phyloP scores from a whole-genome alignment of 176 grass and related monocot species.

The Elymus sibiricus region DNA sequence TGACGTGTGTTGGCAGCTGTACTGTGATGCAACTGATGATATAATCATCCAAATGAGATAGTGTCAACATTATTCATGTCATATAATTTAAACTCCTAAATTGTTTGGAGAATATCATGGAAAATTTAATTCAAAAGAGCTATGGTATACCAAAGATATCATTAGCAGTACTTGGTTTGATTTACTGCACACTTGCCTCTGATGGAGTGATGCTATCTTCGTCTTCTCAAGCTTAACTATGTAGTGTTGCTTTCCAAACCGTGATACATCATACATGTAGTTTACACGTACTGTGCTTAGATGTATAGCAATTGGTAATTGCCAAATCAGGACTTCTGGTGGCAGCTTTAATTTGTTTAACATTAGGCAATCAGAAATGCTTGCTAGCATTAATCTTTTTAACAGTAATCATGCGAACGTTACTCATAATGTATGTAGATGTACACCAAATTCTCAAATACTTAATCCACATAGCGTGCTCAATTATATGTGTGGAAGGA shows the following conservation, averaged over 20 bases:
- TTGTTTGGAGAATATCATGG: not conserved
- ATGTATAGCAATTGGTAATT: not conserved
- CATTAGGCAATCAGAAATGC: not conserved
- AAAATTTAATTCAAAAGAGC: not conserved
- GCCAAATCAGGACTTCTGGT: not conserved
- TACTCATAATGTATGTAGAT: not conserved
- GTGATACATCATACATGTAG: not conserved
- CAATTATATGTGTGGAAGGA: not conserved
- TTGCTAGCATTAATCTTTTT: not conserved
- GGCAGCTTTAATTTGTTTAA: not conserved
- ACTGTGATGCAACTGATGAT: not conserved
- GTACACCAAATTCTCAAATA: not conserved
- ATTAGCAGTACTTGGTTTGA: not conserved
- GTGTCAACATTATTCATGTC: not conserved
- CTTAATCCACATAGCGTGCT: not conserved
- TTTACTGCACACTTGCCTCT: not conserved
- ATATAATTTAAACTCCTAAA: not conserved
- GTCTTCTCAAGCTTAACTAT: not conserved
- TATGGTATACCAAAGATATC: not conserved
- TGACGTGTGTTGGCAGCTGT: not conserved
- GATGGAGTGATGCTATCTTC: not conserved
- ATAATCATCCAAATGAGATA: not conserved
- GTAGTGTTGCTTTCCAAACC: not conserved
- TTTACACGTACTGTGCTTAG: not conserved
- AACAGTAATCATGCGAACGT: not conserved